Percentiles rank a stretch among this genome's conserved stretches.
Conservation (phyloP, 768 basidiomycete species). For the Pleurotus cornucopiae region DNA sequence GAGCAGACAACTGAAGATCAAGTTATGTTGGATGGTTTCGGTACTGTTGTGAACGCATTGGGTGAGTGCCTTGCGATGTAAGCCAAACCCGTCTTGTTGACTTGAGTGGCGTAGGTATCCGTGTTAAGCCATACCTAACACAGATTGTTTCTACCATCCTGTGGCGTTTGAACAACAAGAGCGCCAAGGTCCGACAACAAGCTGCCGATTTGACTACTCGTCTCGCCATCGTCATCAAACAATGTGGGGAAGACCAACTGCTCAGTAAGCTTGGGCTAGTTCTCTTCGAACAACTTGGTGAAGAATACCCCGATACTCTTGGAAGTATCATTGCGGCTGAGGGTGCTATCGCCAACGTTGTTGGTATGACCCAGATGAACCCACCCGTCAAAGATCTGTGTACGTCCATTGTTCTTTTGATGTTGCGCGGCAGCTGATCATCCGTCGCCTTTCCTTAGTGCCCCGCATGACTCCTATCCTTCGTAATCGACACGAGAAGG, state of each 20-base stretch:
- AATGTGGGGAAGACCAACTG: constrained; percentile 94
- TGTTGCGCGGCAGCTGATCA: background rate
- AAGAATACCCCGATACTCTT: constrained; percentile 98
- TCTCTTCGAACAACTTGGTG: constrained; percentile 96
- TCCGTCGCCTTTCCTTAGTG: constrained; percentile 43
- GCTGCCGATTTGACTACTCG: constrained; percentile 98
- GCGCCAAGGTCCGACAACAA: constrained; percentile 97
- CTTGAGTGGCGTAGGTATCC: constrained; percentile 38
- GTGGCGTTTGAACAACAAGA: constrained; percentile 99
- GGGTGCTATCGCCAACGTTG: constrained; percentile 98
- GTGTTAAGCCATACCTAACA: constrained; percentile 97
- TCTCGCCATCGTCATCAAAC: constrained; percentile 96
- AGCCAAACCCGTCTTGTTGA: background rate
- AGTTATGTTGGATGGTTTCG: constrained; percentile 98
- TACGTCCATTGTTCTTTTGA: constrained; percentile 42
- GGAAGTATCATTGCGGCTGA: constrained; percentile 99
- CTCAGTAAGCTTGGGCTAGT: constrained; percentile 95
- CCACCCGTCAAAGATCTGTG: constrained; percentile 98
- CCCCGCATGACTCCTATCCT: constrained; percentile 99
- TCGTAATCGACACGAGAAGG: constrained; percentile 98
- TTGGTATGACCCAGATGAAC: constrained; percentile 99
- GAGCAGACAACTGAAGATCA: constrained; percentile 99
- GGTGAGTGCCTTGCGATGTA: constrained; percentile 33
- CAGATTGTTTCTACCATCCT: constrained; percentile 99
- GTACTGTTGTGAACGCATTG: constrained; percentile 94